Evolutionary conservation across 768 basidiomycete species (phyloP), one percentile per base, ranked within the genome.

Genomic region (Lactarius akahatsu): DNA sequence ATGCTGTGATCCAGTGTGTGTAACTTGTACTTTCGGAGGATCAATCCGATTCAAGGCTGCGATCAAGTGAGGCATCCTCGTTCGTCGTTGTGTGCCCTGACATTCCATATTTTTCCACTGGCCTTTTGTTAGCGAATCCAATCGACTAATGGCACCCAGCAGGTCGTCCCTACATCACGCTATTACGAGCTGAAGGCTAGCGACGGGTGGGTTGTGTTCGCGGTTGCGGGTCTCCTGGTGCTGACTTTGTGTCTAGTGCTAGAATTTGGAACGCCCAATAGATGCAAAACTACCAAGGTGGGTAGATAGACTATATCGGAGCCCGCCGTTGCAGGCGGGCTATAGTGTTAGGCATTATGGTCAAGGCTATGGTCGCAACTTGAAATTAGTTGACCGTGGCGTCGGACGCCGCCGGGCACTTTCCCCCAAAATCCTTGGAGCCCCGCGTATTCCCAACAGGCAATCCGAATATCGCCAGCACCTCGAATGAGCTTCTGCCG

Each of bases 61-160:
- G 5, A 84, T 92, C 55, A 99, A 98, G 96, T 96, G 57, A 52
- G 92, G 82, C 11, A 9, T 28, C 43, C 13, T 16, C n/a, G 13
- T 50, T 62, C 23, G 57, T 45, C 26, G 32, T 18, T 41, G 15
- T 13, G 18, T 28, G 34, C 57, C 57, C 47, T 36, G 55, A 62
- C 55, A 67, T 40, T 61, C 18, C 15, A 36, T 18, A 47, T 67
- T 28, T 54, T 40, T 32, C n/a, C 62, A 16, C 70, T 98, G 95
- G 73, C 95, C 97, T 2, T 99, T 95, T 76, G 85, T 99, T 58
- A 97, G 98, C 67, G 97, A 99, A 77, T 85, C 98, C 10, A 99
- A 72, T 97, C 95, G 18, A 98, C 97, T 2, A 99, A 99, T 74
- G 88, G 92, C 2, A 98, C 97, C 2, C 82, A 85, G 88, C 68